Evolutionary conservation across 2,329 filamentous ascomycete genomes (phyloP), one percentile per base, ranked within the genome.

Genomic region (Fusarium dimerum): DNA sequence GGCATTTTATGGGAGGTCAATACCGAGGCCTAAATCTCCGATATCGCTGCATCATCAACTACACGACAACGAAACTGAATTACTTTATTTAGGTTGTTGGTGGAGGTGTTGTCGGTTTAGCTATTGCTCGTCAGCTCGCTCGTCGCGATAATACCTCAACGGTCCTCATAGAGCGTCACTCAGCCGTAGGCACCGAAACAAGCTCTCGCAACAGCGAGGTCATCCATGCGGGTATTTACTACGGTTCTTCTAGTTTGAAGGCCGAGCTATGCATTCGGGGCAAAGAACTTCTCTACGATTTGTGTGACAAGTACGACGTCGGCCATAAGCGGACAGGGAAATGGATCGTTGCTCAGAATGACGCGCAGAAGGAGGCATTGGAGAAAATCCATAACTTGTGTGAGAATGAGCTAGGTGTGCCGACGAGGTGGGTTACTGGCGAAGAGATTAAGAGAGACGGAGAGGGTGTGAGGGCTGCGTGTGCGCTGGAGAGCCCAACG

Each of bases 201-300:
- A 92, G 88, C 57, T 90, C 88, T 59, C 86, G 92, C 61, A 97
- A 96, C 76, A 93, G 89, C 67, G 92, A 97, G 81, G 93, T 97
- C 50, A 95, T 99, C 63, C 94, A 99, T 71, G 94, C 90, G 1
- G 94, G 94, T 13, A 81, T 97, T 58, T 97, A 97, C 80, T 97
- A 97, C 72, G 90, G 89, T 15, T 69, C 78, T 6, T 72, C 75
- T 40, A 87, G 86, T 2, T 83, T 97, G 48, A 99, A 99, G 74
- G 91, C 92, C 1, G 75, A 76, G 15, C 83, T 99, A 12, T 99
- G 94, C 74, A 78, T 97, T 58, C 76, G 78, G 32, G 94, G 94
- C 54, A 87, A 87, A 62, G 69, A 86, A 32, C 78, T 91, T 69
- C 78, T 97, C 53, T 99, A 99, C 73, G 79, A 78, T 5, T 83